Evolutionary conservation across 495 filamentous ascomycete genomes (phyloP), one percentile per base, ranked within the genome.

Genomic region (Cladorrhinum samala): DNA sequence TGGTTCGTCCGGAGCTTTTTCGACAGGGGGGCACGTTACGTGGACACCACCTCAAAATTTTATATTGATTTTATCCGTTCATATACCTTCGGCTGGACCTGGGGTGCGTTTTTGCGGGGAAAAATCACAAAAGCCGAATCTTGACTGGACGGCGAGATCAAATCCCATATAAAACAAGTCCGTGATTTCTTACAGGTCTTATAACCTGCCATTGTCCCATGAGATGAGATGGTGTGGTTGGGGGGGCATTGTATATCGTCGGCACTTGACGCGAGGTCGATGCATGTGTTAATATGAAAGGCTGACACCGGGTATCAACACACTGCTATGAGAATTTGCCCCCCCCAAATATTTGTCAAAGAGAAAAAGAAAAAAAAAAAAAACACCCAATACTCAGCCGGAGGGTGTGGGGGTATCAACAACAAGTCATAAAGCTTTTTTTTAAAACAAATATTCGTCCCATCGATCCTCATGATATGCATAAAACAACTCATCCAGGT

Each of bases 401-500:
- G n/a, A n/a, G n/a, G n/a, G n/a, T n/a, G n/a, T n/a, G n/a, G n/a
- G 27, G 27, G 27, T 33, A 33, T 33, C 27, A 33, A 33, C 27
- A 33, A 33, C 27, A 33, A 33, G 27, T 6, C 6, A 33, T 6
- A 33, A 33, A 33, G 6, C 6, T 11, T 33, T 6, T 33, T 11
- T 11, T 30, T 43, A 68, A 38, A 68, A 68, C 2, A 68, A 54
- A 39, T 68, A 68, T 33, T 68, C 63, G 50, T 68, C 66, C 66
- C 66, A 68, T 14, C 66, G 57, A 21, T 67, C 66, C 43, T 68
- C 66, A 24, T 68, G 62, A 20, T 58, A 68, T 20, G 66, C 66
- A 50, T 61, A 67, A 19, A 60, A 68, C 20, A 68, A 46, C 48
- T 68, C 66, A 9, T 68, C 66, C 27, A 65, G 17, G 52, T 41